Evolutionary conservation across 139 green algal genomes (phyloP).

Genomic region (Chlorella sp.): DNA sequence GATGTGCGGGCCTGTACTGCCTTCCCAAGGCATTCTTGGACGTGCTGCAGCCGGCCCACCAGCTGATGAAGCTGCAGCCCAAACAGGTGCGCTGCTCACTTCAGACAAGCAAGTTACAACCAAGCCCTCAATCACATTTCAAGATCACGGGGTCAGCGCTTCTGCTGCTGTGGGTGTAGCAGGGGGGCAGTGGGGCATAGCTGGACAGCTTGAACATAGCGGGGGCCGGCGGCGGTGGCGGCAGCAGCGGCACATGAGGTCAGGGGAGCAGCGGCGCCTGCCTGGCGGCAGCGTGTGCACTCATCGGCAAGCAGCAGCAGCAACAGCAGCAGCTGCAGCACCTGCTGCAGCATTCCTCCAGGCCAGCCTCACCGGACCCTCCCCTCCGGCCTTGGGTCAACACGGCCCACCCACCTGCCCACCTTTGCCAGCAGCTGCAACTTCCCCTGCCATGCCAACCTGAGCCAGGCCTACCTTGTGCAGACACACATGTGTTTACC

Average conservation of each 20-base stretch:
- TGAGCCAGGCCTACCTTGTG: too few species aligned
- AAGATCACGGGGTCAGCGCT: not conserved
- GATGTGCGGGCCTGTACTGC: too few species aligned
- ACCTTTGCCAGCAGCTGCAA: too few species aligned
- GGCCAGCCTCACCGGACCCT: not conserved
- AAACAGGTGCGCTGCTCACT: not conserved
- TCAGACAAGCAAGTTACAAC: too few species aligned
- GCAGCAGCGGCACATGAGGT: not conserved
- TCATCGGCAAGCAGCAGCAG: not conserved
- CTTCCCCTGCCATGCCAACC: not conserved
- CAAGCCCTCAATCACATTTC: too few species aligned
- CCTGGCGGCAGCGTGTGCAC: not conserved
- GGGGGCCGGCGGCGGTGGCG: too few species aligned
- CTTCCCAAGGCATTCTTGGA: conserved; percentile 69
- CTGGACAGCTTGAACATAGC: too few species aligned
- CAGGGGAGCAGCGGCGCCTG: not conserved
- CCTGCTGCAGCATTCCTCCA: not conserved
- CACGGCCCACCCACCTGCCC: too few species aligned
- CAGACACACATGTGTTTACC: too few species aligned
- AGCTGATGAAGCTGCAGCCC: conserved; percentile 74
- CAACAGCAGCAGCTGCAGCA: not conserved
- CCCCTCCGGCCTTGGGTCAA: too few species aligned
- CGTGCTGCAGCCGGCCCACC: conserved; percentile 67
- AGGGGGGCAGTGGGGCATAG: not conserved
- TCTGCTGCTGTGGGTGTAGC: not conserved